A percentile compares a stretch with the other conserved stretches of the same genome.
Conservation (phyloP, 2,329 filamentous ascomycete species). For the Grosmannia clavigera region DNA sequence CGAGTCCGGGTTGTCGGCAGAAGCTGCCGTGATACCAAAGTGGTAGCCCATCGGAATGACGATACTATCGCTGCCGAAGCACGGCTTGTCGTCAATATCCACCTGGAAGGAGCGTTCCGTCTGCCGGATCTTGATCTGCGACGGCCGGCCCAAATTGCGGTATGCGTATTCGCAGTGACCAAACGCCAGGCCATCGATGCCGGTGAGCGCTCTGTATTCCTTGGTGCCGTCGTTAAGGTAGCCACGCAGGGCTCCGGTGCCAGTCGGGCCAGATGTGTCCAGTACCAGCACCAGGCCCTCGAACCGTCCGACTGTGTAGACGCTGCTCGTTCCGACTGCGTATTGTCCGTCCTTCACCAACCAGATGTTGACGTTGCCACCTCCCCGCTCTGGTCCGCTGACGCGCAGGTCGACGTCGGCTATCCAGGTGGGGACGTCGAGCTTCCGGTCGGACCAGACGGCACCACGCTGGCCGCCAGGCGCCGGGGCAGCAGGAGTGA, state of each 20-base stretch:
- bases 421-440: constrained; percentile 60
- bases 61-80: constrained; percentile 76
- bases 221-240: constrained; percentile 86
- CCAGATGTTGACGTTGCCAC: constrained; percentile 91
- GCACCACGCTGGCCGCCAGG: constrained; percentile 78
- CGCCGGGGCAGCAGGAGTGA: constrained; percentile 73
- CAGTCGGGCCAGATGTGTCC: constrained; percentile 59
- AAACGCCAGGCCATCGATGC: constrained; percentile 77
- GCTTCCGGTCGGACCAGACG: constrained; percentile 59
- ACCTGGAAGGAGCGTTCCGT: constrained; percentile 57
- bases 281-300: constrained; percentile 83
- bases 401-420: constrained; percentile 80
- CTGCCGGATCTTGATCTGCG: constrained; percentile 62
- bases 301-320: constrained; percentile 75
- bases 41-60: constrained; percentile 67
- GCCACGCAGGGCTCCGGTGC: constrained; percentile 68
- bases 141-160: constrained; percentile 79
- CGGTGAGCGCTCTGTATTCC: constrained; percentile 68
- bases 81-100: constrained; percentile 63
- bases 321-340: constrained; percentile 56
- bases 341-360: constrained; percentile 58
- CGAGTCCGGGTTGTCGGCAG: constrained; percentile 83
- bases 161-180: constrained; percentile 86
- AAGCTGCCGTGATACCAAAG: constrained; percentile 79
- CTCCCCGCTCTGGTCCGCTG: constrained; percentile 70